Base-by-base conservation (phyloP, 1,284 basidiomycete species). In the Malassezia dermatis region DNA sequence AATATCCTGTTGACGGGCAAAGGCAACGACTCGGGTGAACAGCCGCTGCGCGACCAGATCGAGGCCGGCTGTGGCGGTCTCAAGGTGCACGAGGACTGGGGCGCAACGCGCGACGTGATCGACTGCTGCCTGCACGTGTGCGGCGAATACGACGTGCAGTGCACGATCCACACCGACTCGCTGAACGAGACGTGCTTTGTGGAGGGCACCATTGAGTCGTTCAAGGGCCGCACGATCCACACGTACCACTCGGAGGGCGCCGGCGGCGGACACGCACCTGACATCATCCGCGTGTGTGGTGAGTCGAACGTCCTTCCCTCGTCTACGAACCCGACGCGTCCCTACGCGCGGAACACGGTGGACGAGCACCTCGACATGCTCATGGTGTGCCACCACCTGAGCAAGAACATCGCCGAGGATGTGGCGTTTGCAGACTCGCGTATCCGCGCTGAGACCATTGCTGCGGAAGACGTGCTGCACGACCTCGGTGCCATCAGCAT, bases 41-140 rank as follows among this genome's bases (percentile, higher is more conserved):
- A 73, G 1, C 79, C 77, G 0, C 75, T 96, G 52, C 84, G 85
- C 67, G 91, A 96, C 58, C 81, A 94, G 56, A 79, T 96, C 31
- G 79, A 80, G 61, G 89, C 90, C 12, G 94, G 94, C 17, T 91
- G 89, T 0, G 83, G 82, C 23, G 91, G 91, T 0, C 76, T 98
- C 63, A 99, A 99, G 78, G 77, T 99, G 53, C 94, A 99, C 69
- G 94, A 99, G 74, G 94, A 99, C 76, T 99, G 94, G 94, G 94
- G 94, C 4, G 81, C 84, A 19, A 95, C 91, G 1, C 93, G 93
- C 0, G 84, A 83, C 13, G 82, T 82, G 0, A 96, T 98, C 66
- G 79, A 81, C 63, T 84, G 81, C 45, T 85, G 59, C 46, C 78
- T 99, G 59, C 82, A 83, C 54, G 81, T 95, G 15, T 91, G 81